These are phyloP conservation scores for Ochromonas danica DNA, from an alignment of 108 stramenopile genomes.

Conservation along the genomic window DNA sequence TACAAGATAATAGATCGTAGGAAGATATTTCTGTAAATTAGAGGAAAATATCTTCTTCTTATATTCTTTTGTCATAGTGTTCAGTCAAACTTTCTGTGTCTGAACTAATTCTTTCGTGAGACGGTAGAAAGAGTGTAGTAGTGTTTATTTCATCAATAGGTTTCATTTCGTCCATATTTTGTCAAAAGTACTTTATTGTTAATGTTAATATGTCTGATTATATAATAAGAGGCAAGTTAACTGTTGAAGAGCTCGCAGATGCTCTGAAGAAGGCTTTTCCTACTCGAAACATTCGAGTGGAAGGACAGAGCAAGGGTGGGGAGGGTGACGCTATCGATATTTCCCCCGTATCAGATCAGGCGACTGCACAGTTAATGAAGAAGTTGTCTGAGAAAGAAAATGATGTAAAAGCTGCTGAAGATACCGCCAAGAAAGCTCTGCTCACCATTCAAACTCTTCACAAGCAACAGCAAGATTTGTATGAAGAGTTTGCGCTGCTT, in stretches of 20 bases:
- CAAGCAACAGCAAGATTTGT: conserved; percentile 39
- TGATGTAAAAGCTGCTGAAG: conserved; percentile 2
- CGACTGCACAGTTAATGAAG: neutral
- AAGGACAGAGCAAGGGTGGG: neutral
- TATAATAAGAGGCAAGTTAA: too few species aligned
- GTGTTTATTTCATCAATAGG: too few species aligned
- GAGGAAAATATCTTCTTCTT: too few species aligned
- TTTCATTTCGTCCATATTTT: too few species aligned
- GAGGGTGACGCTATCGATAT: neutral
- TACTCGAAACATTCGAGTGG: neutral
- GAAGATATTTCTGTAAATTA: too few species aligned
- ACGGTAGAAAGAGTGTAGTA: too few species aligned
- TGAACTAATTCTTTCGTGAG: too few species aligned
- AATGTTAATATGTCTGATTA: too few species aligned
- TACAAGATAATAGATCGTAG: too few species aligned
- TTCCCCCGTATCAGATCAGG: neutral
- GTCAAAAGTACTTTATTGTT: too few species aligned
- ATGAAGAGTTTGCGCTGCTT: conserved; percentile 44
- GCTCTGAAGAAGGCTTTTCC: neutral
- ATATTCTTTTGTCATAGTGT: too few species aligned
- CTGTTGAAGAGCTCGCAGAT: neutral
- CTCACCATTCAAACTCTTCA: conserved; percentile 33
- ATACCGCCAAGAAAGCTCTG: neutral
- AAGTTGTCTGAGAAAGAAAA: conserved; percentile 7
- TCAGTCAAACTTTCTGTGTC: too few species aligned